Evolutionary conservation across 306 rosid species (phyloP), one percentile per base, ranked within the genome.

Genomic region (Geum urbanum): DNA sequence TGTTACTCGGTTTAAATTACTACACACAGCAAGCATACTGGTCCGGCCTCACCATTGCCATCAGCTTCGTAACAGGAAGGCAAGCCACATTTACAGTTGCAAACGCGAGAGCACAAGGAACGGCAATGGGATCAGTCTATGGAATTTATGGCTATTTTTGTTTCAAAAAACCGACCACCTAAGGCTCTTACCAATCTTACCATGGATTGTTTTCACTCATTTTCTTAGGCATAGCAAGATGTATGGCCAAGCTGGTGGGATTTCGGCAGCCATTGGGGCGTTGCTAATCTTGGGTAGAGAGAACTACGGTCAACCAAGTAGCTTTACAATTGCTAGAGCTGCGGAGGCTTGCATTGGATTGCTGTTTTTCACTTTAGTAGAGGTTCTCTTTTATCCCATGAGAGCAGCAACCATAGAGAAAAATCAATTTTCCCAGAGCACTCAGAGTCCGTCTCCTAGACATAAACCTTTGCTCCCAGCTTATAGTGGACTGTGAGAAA

Each of bases 231-330:
- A 88, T 14, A 90, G 94, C 68, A 86, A 75, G 79, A 85, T 84
- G 88, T 92, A 90, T 54, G 97, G 98, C n/a, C 82, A 78, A 88
- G 80, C 91, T 43, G 98, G 98, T 27, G 98, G 86, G 19, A 67
- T 84, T 52, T 77, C 97, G 0, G 88, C 90, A 48, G 89, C 79
- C 47, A 70, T 83, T n/a, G 98, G 90, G 24, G 96, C 91, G n/a
- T 66, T 90, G 59, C 75, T 83, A 41, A 82, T 92, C 75, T 76
- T 90, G 62, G 98, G 98, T 40, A 90, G 96, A 77, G 81, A 71
- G 57, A 47, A 84, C 64, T 82, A 82, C 64, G 87, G 88, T 37
- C 16, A 78, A 49, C 90, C 98, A 20, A 83, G 58, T 74, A 66
- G 73, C 51, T 92, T 90, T 83, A 90, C 90, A 55, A 76, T 88